Percentiles rank a stretch among this genome's conserved stretches.
phyloP scores from a whole-genome alignment of 2,329 filamentous ascomycete genomes.

The Arachnopeziza araneosa region DNA sequence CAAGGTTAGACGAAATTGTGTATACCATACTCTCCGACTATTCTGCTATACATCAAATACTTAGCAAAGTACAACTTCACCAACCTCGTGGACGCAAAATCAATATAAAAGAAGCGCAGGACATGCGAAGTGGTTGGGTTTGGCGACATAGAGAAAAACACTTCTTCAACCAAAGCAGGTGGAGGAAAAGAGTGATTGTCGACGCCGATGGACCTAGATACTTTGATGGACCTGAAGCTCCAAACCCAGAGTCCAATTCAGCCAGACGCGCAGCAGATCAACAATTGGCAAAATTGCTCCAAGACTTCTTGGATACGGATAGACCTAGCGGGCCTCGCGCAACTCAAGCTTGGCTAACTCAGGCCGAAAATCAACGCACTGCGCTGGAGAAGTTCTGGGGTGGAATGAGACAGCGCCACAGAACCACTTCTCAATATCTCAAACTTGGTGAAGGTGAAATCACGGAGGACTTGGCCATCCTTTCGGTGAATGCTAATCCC shows the following conservation, averaged over 20 bases:
- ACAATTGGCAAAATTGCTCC: not conserved
- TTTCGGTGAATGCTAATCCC: not conserved
- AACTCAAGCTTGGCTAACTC: not conserved
- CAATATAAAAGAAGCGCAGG: not conserved
- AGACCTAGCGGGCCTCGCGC: not conserved
- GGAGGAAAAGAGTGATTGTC: not conserved
- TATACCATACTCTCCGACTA: conserved; percentile 1
- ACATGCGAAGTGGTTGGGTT: not conserved
- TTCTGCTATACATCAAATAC: conserved; percentile 3
- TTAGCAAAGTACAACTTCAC: not conserved
- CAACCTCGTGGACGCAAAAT: not conserved
- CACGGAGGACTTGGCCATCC: not conserved
- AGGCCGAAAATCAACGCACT: not conserved
- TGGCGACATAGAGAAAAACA: not conserved
- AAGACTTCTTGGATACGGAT: not conserved
- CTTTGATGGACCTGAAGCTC: too few species aligned
- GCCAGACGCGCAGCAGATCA: too few species aligned
- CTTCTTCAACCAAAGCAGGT: not conserved
- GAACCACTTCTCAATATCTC: not conserved
- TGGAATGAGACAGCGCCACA: not conserved
- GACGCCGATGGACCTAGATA: not conserved
- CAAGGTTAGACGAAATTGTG: not conserved
- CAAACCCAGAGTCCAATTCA: too few species aligned
- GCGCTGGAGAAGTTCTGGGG: not conserved
- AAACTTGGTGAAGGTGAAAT: not conserved